Base-by-base conservation (phyloP, 2,329 filamentous ascomycete species). In the Penicillium sp. region DNA sequence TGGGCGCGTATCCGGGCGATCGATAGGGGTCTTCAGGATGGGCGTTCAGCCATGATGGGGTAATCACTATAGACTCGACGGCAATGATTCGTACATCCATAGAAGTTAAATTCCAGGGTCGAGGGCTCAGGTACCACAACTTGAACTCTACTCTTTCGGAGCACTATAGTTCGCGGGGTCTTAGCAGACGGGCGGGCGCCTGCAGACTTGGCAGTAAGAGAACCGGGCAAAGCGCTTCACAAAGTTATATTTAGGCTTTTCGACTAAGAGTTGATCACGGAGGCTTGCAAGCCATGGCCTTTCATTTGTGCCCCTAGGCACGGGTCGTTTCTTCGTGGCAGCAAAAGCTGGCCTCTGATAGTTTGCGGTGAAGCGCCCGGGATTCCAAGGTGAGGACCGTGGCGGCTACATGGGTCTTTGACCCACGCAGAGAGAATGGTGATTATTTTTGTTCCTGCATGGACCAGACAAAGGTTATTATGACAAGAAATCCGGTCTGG, bases 141-240 rank as follows among this genome's bases (percentile, higher is more conserved):
- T 35, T 49, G 43, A 45, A 24, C 46, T 42, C 43, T 44, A 4
- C 45, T 27, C 13, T n/a, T 49, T 26, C 8, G 22, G 10, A 14
- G 31, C 29, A 33, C 29, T 24, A 9, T 58, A 44, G 43, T 47
- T 47, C 52, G 52, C 55, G 24, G 45, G 50, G 52, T 21, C 54
- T 49, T 43, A 56, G 49, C 49, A 55, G 55, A 24, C 16, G 52
- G 50, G 43, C 35, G 55, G 52, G 62, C 63, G 58, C 56, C n/a
- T 59, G 59, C 59, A 66, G 58, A 61, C 61, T 64, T 65, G 59
- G 63, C 59, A 46, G 57, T 54, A 44, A 35, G 16, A 49, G 24
- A 52, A 35, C 33, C 46, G 49, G 42, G 22, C 39, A 42, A 49
- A 29, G 39, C 22, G 27, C n/a, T 31, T 27, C 31, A 21, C 27